Conservation (phyloP, 371 early-diverging fungal species). For the Apophysomyces trapeziformis region DNA sequence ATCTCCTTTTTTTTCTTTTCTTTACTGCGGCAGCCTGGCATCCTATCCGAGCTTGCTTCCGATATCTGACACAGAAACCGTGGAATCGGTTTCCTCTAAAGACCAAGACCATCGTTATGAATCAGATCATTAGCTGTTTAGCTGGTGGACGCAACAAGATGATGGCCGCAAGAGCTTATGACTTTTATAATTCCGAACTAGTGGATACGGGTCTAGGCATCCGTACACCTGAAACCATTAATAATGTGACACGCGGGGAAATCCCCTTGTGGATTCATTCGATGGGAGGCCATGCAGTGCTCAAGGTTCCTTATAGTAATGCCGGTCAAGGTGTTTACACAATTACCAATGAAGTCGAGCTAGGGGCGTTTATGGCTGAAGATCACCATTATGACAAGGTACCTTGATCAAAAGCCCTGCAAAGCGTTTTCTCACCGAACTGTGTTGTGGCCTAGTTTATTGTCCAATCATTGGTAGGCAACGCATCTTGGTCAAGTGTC, state of each 20-base stretch:
- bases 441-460: conserved; percentile 61
- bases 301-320: conserved; percentile 94
- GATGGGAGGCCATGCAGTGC: conserved; percentile 92
- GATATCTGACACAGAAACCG: conserved; percentile 92
- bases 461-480: conserved; percentile 92
- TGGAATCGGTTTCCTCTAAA: conserved; percentile 91
- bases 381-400: conserved; percentile 91
- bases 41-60: conserved; percentile 89
- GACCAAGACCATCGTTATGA: conserved; percentile 85
- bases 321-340: conserved; percentile 96
- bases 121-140: conserved; percentile 87
- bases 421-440: background rate
- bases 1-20: conserved; percentile 11
- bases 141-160: conserved; percentile 96
- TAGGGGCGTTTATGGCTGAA: conserved; percentile 74
- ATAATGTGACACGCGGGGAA: conserved; percentile 85
- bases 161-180: conserved; percentile 95
- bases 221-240: conserved; percentile 90
- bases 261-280: conserved; percentile 86
- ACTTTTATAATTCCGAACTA: conserved; percentile 86
- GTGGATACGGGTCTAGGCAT: conserved; percentile 73
- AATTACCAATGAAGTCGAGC: conserved; percentile 81
- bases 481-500: conserved; percentile 88
- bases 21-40: conserved; percentile 67
- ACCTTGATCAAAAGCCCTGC: background rate